Evolutionary conservation across 73 alveolate genomes (phyloP).

Genomic region (Paramecium tetraurelia): DNA sequence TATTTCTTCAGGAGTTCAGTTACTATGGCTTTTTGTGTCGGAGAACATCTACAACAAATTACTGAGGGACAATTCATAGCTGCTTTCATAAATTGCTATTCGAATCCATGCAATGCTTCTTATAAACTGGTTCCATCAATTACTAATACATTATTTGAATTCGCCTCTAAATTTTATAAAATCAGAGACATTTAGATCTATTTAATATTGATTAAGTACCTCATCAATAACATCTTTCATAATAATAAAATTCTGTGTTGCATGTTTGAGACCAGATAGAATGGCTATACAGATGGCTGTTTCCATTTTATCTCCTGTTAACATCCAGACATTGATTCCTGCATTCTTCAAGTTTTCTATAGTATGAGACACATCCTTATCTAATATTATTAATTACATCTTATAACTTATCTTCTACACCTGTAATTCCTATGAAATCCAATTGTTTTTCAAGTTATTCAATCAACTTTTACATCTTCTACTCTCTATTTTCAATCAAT

Average conservation of each 20-base stretch:
- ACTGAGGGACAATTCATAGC: conserved; percentile 63
- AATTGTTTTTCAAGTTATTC: conserved; percentile 79
- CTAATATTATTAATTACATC: conserved; percentile 49
- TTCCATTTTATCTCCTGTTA: conserved; percentile 95
- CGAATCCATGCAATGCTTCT: conserved; percentile 40
- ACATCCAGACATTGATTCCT: conserved; percentile 92
- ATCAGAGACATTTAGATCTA: not conserved
- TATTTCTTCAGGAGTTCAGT: conserved; percentile 75
- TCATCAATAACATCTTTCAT: conserved; percentile 60
- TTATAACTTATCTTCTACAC: conserved; percentile 94
- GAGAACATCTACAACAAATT: conserved; percentile 91
- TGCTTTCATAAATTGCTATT: conserved; percentile 37
- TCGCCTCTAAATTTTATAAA: conserved; percentile 11
- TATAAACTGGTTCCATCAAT: conserved; percentile 55
- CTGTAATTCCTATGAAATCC: conserved; percentile 91
- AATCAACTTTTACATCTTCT: conserved; percentile 63
- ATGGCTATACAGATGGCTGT: conserved; percentile 95
- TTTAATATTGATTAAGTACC: not conserved
- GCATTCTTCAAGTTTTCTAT: conserved; percentile 87
- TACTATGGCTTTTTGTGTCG: conserved; percentile 90
- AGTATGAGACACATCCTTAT: conserved; percentile 79
- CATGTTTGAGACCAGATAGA: conserved; percentile 61
- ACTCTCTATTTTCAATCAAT: conserved; percentile 78
- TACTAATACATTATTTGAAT: conserved; percentile 52
- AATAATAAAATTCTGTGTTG: conserved; percentile 17